Percentiles rank a stretch among this genome's conserved stretches.
These are phyloP conservation scores for Didymella glomerata DNA, from an alignment of 2,329 filamentous ascomycete genomes.

Conservation along the genomic window DNA sequence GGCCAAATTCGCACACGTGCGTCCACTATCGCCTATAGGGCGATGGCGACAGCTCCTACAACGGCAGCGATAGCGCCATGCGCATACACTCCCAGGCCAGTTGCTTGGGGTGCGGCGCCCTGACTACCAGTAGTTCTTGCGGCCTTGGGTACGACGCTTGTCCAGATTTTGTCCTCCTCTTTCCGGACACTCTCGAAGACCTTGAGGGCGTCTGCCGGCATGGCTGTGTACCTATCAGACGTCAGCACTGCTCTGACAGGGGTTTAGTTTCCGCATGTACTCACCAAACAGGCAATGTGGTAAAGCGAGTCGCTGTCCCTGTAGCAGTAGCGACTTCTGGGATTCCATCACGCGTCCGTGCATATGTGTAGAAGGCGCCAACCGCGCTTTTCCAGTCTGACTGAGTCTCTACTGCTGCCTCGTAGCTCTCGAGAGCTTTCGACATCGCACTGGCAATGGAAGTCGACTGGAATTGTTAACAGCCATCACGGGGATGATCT, in stretches of 20 bases:
- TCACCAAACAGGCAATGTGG: slow-evolving; percentile 18
- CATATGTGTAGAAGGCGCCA: slow-evolving; percentile 20
- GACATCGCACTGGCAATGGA: slow-evolving; percentile 16
- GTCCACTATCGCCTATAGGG: not conserved
- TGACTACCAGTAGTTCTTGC: slow-evolving; percentile 14
- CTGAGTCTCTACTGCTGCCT: slow-evolving; percentile 1
- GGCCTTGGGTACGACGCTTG: slow-evolving; percentile 14
- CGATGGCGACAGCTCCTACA: slow-evolving; percentile 13
- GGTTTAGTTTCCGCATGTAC: not conserved
- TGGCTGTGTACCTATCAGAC: slow-evolving; percentile 12
- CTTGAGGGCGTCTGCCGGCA: slow-evolving; percentile 15
- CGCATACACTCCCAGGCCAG: slow-evolving; percentile 9
- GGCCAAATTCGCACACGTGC: not conserved
- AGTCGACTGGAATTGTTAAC: slow-evolving; percentile 2
- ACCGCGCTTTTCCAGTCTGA: slow-evolving; percentile 11
- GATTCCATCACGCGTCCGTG: slow-evolving; percentile 19
- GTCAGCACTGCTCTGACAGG: not conserved
- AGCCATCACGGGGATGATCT: not conserved
- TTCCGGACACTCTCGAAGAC: slow-evolving; percentile 18
- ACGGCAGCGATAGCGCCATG: slow-evolving; percentile 16
- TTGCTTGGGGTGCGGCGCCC: slow-evolving; percentile 14
- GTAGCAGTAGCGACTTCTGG: slow-evolving; percentile 15
- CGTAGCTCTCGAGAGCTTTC: slow-evolving; percentile 11
- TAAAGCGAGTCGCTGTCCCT: slow-evolving; percentile 10
- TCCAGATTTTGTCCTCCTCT: slow-evolving; percentile 20